These are phyloP conservation scores for Wickerhamiella qilinensis DNA, from an alignment of 805 yeast species.

Conservation along the genomic window DNA sequence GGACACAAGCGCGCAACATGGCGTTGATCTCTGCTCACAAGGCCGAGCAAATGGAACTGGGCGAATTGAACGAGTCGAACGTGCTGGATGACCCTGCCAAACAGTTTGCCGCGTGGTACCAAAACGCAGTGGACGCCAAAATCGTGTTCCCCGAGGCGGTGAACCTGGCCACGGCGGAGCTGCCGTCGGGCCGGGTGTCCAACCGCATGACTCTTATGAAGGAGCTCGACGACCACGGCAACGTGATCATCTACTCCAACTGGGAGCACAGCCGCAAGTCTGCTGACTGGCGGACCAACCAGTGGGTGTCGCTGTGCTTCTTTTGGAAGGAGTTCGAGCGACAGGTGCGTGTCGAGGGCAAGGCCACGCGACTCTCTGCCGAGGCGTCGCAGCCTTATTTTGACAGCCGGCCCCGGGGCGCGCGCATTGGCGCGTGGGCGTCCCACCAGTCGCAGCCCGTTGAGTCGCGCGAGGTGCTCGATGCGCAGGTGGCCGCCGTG, in stretches of 20 bases:
- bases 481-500: slow-evolving; percentile 30
- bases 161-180: slow-evolving; percentile 74
- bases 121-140: slow-evolving; percentile 42
- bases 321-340: slow-evolving; percentile 88
- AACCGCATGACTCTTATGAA: slow-evolving; percentile 74
- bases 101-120: slow-evolving; percentile 77
- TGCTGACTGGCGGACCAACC: slow-evolving; percentile 51
- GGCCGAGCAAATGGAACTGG: slow-evolving; percentile 13
- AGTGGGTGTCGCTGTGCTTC: slow-evolving; percentile 68
- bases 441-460: slow-evolving; percentile 69
- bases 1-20: slow-evolving; percentile 7
- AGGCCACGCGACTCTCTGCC: slow-evolving; percentile 51
- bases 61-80: slow-evolving; percentile 53
- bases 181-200: slow-evolving; percentile 84
- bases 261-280: slow-evolving; percentile 81
- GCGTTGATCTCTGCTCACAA: slow-evolving; percentile 9
- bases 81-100: slow-evolving; percentile 32
- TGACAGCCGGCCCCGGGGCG: slow-evolving; percentile 79
- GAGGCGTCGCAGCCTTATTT: slow-evolving; percentile 68
- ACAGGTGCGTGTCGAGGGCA: slow-evolving; percentile 86
- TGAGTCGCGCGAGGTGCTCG: slow-evolving; percentile 44
- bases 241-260: slow-evolving; percentile 72
- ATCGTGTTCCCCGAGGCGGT: slow-evolving; percentile 66
- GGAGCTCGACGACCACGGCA: slow-evolving; percentile 69
- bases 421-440: slow-evolving; percentile 94